These are phyloP conservation scores for Chamaecyparis obtusa DNA, from an alignment of 75 land plant species.

Conservation along the genomic window DNA sequence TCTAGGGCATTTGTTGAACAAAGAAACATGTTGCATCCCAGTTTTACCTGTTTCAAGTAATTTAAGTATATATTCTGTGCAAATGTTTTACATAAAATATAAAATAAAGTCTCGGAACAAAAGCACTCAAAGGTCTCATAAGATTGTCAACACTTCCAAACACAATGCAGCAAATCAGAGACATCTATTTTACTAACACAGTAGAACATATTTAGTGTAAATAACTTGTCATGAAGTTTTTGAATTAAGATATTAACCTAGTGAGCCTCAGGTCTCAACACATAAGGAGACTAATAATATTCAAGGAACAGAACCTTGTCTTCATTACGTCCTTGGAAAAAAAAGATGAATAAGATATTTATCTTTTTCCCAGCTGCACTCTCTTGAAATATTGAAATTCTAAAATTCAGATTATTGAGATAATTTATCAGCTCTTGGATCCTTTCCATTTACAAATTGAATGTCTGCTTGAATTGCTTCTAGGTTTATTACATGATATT, in stretches of 20 bases:
- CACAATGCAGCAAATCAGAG: background rate
- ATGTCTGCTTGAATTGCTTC: background rate
- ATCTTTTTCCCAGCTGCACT: background rate
- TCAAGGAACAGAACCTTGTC: background rate
- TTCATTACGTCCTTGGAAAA: background rate
- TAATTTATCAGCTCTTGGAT: background rate
- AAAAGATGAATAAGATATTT: background rate
- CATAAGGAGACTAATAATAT: background rate
- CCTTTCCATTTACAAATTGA: background rate
- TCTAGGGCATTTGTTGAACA: background rate
- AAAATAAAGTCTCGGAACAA: background rate
- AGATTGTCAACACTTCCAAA: background rate
- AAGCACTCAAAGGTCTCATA: background rate
- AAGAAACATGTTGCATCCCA: background rate
- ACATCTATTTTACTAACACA: background rate
- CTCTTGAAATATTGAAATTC: background rate
- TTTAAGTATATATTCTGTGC: background rate
- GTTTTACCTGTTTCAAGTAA: background rate
- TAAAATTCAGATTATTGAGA: background rate
- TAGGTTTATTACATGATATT: background rate
- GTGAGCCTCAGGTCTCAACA: background rate
- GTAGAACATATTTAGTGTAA: background rate
- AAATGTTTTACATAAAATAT: background rate
- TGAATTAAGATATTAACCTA: background rate
- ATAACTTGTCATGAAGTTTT: background rate